Evolutionary conservation across 2,329 filamentous ascomycete genomes (phyloP).

Genomic region (Trichophyton equinum): DNA sequence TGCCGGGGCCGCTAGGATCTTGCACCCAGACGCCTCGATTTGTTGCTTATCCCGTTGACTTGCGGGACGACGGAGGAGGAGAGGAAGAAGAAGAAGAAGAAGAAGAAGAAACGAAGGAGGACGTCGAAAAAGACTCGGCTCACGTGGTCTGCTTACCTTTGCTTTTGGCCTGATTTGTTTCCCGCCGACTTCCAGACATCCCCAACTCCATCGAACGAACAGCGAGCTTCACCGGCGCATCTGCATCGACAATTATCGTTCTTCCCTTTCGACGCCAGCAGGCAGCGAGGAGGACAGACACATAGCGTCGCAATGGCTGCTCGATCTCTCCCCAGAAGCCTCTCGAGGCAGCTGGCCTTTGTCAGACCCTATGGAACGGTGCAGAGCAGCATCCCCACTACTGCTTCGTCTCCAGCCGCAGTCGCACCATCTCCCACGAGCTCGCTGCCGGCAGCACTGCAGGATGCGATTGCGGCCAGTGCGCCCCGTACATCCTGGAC

Average conservation of each 20-base stretch:
- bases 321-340: conserved; percentile 18
- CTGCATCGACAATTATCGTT: background rate
- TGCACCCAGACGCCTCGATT: background rate
- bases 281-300: background rate
- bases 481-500: conserved; percentile 63
- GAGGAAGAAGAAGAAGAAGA: background rate
- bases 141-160: conserved; percentile 3
- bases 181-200: background rate
- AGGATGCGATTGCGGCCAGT: conserved; percentile 25
- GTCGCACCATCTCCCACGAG: conserved; percentile 7
- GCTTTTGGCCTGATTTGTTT: background rate
- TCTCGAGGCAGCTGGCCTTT: conserved; percentile 19
- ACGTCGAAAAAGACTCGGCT: background rate
- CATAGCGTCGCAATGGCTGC: conserved; percentile 7
- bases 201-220: too few relatives aligned
- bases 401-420: conserved; percentile 18
- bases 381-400: conserved; percentile 15
- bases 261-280: background rate
- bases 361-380: conserved; percentile 30
- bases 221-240: background rate
- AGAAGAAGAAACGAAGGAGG: background rate
- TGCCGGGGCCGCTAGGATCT: background rate
- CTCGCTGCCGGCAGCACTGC: conserved; percentile 22
- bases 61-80: background rate
- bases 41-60: background rate